These are phyloP conservation scores for Lachnellula hyalina DNA, from an alignment of 2,329 filamentous ascomycete genomes.

Conservation along the genomic window DNA sequence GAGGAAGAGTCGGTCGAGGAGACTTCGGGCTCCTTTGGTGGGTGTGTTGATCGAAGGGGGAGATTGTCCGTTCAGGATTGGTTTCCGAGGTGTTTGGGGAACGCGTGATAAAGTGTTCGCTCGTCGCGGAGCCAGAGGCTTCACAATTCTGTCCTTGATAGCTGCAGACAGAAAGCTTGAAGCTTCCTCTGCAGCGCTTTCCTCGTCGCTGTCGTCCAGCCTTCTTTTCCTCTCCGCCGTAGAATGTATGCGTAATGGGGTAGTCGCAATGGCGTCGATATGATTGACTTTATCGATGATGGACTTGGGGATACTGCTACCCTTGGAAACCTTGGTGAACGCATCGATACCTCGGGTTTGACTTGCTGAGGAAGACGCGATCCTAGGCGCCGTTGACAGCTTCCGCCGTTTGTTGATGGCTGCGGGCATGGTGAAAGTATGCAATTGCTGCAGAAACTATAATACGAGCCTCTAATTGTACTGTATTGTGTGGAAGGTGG, in stretches of 20 bases:
- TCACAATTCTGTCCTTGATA: constrained; percentile 9
- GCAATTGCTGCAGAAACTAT: constrained; percentile 17
- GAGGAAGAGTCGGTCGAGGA: constrained; percentile 29
- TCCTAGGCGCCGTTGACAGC: constrained; percentile 18
- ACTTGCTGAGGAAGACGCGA: constrained; percentile 20
- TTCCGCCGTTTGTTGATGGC: constrained; percentile 30
- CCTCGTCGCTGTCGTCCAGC: constrained; percentile 17
- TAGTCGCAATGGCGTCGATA: constrained; percentile 31
- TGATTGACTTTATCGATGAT: constrained; percentile 30
- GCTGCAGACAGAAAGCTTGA: constrained; percentile 7
- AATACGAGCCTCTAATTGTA: constrained; percentile 12
- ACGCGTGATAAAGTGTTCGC: constrained; percentile 5
- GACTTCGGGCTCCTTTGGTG: constrained; percentile 27
- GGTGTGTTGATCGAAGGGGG: constrained; percentile 24
- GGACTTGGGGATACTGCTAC: constrained; percentile 28
- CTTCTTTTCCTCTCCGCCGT: constrained; percentile 32
- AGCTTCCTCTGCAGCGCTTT: constrained; percentile 8
- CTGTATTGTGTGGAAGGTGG: constrained; percentile 10
- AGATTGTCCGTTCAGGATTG: constrained; percentile 8
- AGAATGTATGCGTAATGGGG: constrained; percentile 25
- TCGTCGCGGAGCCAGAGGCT: constrained; percentile 11
- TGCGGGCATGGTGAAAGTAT: constrained; percentile 26
- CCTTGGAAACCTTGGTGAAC: constrained; percentile 41
- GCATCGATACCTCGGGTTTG: constrained; percentile 33
- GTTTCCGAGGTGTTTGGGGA: constrained; percentile 26